Evolutionary conservation across 371 early-diverging fungal species (phyloP).

Genomic region (Actinomucor elegans): DNA sequence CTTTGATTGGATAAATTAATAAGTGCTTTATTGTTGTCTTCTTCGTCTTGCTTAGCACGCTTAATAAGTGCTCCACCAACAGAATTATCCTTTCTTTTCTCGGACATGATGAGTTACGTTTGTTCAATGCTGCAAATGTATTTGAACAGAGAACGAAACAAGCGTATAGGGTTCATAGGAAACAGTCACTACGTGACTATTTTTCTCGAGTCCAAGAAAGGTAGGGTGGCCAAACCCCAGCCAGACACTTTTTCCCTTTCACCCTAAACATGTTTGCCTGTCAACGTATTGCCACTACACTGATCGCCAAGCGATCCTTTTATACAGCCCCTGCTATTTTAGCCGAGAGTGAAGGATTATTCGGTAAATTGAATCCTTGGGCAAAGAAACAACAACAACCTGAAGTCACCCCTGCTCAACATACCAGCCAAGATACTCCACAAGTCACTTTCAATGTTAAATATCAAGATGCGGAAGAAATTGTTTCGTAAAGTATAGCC

Average conservation of each 20-base stretch:
- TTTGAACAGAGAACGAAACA: background rate
- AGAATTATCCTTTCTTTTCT: conserved; percentile 22
- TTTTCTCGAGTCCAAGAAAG: background rate
- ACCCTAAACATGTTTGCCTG: conserved; percentile 14
- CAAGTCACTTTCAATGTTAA: conserved; percentile 33
- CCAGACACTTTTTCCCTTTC: conserved; percentile 1
- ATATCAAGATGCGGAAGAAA: conserved; percentile 27
- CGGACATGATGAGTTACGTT: conserved; percentile 11
- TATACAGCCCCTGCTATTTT: conserved; percentile 15
- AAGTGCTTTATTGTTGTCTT: conserved; percentile 33
- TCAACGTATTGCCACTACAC: conserved; percentile 8
- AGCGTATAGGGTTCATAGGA: background rate
- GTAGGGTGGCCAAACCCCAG: conserved; percentile 1
- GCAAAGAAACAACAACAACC: conserved; percentile 31
- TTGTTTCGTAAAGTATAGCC: conserved; percentile 23
- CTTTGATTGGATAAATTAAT: conserved; percentile 50
- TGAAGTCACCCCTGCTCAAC: conserved; percentile 23
- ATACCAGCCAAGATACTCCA: conserved; percentile 6
- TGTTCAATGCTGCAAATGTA: background rate
- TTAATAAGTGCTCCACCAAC: conserved; percentile 53
- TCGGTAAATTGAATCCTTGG: conserved; percentile 49
- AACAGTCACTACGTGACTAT: background rate
- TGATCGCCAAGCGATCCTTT: conserved; percentile 3
- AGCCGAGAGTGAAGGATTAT: conserved; percentile 27
- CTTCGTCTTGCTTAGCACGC: conserved; percentile 49